Base-by-base conservation (phyloP, 768 basidiomycete genomes). In the Aureoboletus auriporus region DNA sequence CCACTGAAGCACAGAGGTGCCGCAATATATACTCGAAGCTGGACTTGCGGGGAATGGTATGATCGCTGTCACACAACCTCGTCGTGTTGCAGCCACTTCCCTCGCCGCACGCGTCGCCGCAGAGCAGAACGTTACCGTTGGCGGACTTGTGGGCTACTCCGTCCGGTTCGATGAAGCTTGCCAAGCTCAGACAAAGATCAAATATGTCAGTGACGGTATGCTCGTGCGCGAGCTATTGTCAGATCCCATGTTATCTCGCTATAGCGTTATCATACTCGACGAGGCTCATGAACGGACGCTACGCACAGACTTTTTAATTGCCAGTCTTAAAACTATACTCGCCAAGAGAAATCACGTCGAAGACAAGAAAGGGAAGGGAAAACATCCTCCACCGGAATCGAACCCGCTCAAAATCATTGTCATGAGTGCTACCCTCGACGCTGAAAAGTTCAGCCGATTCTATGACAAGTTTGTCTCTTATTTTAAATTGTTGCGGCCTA, bases 161-260 rank as follows among this genome's bases (percentile, higher is more conserved):
- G 93, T 99, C 34, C 89, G 96, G 12, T 99, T 99, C 67, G 93
- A 98, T 64, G 95, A 98, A 60, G 71, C 78, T 16, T 79, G 77
- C 11, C 75, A 82, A 9, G 62, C 77, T 0, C 72, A 80, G 2
- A 99, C 96, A 4, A 79, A 84, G 41, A 88, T 98, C 69, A 98
- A 97, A 70, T 99, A 93, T 63, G 77, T 96, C 68, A 98, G 94
- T 47, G 96, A 99, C 59, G 96, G 96, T 53, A 97, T 98, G 89
- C 84, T 98, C 55, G 86, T 94, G 37, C 82, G 93, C 37, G 96
- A 99, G 74, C 79, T 94, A 42, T 76, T 94, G 52, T 80, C 79
- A 37, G 92, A 94, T 62, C 74, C 81, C 13, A 64, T 86, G 29
- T 74, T 98, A 39, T 82, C 81, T 45, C 76, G 76, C 49, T 99